These are phyloP conservation scores for Aspergillus calidoustus DNA, from an alignment of 2,329 filamentous ascomycete species.

Conservation along the genomic window DNA sequence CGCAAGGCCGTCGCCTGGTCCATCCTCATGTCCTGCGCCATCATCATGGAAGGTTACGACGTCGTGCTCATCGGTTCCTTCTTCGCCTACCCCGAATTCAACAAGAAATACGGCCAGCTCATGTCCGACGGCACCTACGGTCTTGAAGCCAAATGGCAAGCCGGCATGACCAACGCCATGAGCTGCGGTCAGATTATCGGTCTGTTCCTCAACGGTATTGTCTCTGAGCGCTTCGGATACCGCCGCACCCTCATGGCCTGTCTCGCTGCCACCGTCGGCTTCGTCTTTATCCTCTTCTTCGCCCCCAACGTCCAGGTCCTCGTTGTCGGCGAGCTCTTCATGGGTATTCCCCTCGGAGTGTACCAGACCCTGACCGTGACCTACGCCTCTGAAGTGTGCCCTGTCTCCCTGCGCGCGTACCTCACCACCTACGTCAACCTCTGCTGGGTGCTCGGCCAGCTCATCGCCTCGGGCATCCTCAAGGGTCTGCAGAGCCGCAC, in stretches of 20 bases:
- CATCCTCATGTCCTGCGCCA: slow-evolving; percentile 38
- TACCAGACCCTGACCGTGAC: slow-evolving; percentile 50
- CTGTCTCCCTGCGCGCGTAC: slow-evolving; percentile 42
- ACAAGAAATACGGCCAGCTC: slow-evolving; percentile 35
- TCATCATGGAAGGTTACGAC: slow-evolving; percentile 44
- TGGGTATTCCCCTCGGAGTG: slow-evolving; percentile 52
- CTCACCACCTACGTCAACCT: slow-evolving; percentile 47
- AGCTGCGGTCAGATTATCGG: slow-evolving; percentile 32
- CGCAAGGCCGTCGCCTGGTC: slow-evolving; percentile 45
- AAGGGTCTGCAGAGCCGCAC: slow-evolving; percentile 44
- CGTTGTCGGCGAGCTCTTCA: slow-evolving; percentile 52
- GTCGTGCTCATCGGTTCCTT: slow-evolving; percentile 39
- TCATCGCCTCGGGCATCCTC: slow-evolving; percentile 53
- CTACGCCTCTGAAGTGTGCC: slow-evolving; percentile 49
- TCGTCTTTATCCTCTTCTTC: slow-evolving; percentile 54
- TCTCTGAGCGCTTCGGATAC: slow-evolving; percentile 37
- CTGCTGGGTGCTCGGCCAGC: slow-evolving; percentile 50
- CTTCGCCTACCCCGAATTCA: slow-evolving; percentile 38
- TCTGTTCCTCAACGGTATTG: slow-evolving; percentile 33
- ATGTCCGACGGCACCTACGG: slow-evolving; percentile 28
- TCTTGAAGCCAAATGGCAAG: slow-evolving; percentile 38
- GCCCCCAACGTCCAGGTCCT: slow-evolving; percentile 48
- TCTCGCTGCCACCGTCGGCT: slow-evolving; percentile 45
- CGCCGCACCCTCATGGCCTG: slow-evolving; percentile 38
- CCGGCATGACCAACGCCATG: slow-evolving; percentile 32